phyloP scores from a whole-genome alignment of 148 eudicot species.

The Rhododendron kiyosumense region DNA sequence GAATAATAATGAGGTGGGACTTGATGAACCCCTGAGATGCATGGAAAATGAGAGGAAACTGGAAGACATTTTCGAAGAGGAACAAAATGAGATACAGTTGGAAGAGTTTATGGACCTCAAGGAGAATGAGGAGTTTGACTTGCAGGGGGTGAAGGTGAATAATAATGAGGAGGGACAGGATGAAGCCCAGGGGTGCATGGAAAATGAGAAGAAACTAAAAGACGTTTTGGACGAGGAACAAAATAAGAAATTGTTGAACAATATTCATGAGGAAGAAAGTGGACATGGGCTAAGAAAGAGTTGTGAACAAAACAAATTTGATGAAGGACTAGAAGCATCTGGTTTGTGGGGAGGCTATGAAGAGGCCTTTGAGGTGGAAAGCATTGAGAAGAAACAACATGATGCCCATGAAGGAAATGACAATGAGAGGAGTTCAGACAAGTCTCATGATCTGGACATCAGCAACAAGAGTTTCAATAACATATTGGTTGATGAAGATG shows the following conservation, averaged over 20 bases:
- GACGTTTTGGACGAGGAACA: conserved; percentile 24
- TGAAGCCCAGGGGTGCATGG: conserved; percentile 21
- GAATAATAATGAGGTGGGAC: conserved; percentile 14
- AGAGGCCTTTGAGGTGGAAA: conserved; percentile 18
- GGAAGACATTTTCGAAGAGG: conserved; percentile 18
- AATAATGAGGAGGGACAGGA: conserved; percentile 8
- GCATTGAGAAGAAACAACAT: conserved; percentile 13
- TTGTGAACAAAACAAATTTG: conserved; percentile 22
- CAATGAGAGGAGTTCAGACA: conserved; percentile 12
- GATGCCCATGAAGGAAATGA: conserved; percentile 15
- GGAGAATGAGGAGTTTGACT: conserved; percentile 12
- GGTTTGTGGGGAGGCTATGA: conserved; percentile 18
- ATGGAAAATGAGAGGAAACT: conserved; percentile 22
- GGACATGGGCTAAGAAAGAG: conserved; percentile 9
- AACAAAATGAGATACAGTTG: conserved; percentile 14
- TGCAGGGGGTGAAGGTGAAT: conserved; percentile 15
- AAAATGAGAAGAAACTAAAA: conserved; percentile 23
- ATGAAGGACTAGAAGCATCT: conserved; percentile 25
- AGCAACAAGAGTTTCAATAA: conserved; percentile 10
- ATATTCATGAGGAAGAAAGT: conserved; percentile 18
- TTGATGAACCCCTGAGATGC: conserved; percentile 16
- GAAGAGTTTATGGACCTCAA: conserved; percentile 15
- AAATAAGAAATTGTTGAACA: conserved; percentile 16
- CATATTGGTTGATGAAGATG: conserved; percentile 12
- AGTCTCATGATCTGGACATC: conserved; percentile 15